phyloP scores from a whole-genome alignment of 2,329 filamentous ascomycete genomes.

The Ceratocystis albifundus region DNA sequence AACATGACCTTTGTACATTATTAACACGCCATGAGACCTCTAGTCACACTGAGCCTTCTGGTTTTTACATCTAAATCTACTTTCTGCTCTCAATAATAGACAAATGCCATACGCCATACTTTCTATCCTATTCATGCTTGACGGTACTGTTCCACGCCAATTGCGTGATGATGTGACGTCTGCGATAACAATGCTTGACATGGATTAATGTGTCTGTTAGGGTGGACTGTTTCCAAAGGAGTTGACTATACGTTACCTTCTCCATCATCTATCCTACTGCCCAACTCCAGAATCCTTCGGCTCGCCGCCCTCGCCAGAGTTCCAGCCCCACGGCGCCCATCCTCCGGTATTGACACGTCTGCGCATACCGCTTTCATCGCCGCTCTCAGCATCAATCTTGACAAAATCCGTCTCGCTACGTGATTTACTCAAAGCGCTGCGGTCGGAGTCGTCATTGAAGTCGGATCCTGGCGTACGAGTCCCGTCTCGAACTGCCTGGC shows the following conservation, averaged over 20 bases:
- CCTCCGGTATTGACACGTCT: slow-evolving; percentile 30
- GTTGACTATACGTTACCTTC: background rate
- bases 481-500: slow-evolving; percentile 26
- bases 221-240: background rate
- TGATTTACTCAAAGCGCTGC: slow-evolving; percentile 60
- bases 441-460: slow-evolving; percentile 27
- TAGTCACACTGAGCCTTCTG: background rate
- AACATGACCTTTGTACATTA: slow-evolving; percentile 14
- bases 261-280: slow-evolving; percentile 25
- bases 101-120: background rate
- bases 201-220: background rate
- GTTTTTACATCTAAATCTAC: background rate
- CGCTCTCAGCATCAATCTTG: slow-evolving; percentile 67
- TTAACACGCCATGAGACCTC: background rate
- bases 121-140: slow-evolving; percentile 4
- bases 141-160: background rate
- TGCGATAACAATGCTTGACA: background rate
- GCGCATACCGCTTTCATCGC: slow-evolving; percentile 41
- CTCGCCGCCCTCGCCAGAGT: slow-evolving; percentile 23
- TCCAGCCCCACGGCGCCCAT: slow-evolving; percentile 43
- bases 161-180: background rate
- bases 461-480: slow-evolving; percentile 16
- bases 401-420: slow-evolving; percentile 83
- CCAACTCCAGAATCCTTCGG: slow-evolving; percentile 34
- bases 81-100: background rate